Base-by-base conservation (phyloP, 768 basidiomycete genomes). In the Pisolithus orientalis region DNA sequence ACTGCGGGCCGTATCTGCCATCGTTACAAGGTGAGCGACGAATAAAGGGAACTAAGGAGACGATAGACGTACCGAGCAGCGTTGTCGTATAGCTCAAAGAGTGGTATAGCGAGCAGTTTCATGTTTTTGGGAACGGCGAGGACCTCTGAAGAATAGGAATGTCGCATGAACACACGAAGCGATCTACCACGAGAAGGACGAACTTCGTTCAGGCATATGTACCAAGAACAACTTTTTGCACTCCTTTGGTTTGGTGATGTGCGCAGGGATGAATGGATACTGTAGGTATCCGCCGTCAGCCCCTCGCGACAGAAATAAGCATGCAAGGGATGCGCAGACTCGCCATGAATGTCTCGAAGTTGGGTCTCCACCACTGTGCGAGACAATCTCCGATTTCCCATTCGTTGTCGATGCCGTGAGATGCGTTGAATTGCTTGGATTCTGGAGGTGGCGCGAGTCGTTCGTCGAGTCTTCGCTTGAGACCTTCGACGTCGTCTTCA, bases 271-370 rank as follows among this genome's bases (percentile, higher is more conserved):
- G 66, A 93, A 94, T 0, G 94, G 93, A 61, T 95, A 96, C 94
- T 94, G 62, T 29, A 39, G 24, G 10, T 34, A 17, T 17, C 21
- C 31, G 52, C 3, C n/a, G 25, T 21, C 40, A 42, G 11, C 4
- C 21, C 17, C 42, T 13, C 25, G 25, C 14, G 24, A 11, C 21
- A 21, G 25, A 17, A 44, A 44, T 34, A 29, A 14, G 21, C 21
- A 21, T 9, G 37, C 43, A 6, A 44, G 39, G 24, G 11, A 31
- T 28, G 28, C 17, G 34, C 5, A 31, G 17, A 78, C 87, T 62
- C 59, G 95, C 94, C 88, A 96, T 94, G 71, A 98, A 98, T 0
- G 93, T 94, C 74, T 99, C 96, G 60, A 96, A 99, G 64, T 96
- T 96, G 0, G 95, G 95, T 46, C 96, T 73, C 89, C 90, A 99